phyloP scores from a whole-genome alignment of 2,329 filamentous ascomycete genomes.

The Hypoxylon sp. region DNA sequence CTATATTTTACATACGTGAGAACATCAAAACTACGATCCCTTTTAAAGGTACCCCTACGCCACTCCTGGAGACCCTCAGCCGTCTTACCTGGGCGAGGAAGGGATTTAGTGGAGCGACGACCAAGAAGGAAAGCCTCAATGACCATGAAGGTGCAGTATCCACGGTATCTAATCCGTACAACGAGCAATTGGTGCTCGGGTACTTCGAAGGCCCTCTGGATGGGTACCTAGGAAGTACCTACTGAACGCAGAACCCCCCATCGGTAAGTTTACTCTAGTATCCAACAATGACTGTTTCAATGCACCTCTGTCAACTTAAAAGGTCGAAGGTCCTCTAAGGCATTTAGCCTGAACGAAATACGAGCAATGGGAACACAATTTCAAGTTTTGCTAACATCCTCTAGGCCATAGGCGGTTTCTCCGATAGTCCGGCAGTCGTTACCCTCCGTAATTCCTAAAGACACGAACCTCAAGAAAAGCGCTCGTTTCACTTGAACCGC shows the following conservation, averaged over 20 bases:
- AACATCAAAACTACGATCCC: slow-evolving; percentile 49
- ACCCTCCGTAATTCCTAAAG: background rate
- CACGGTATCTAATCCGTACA: slow-evolving; percentile 62
- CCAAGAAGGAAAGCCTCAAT: too few relatives aligned
- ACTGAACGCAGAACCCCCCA: background rate
- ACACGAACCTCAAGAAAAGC: background rate
- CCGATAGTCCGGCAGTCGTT: background rate
- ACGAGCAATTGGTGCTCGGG: slow-evolving; percentile 72
- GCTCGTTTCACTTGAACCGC: too few relatives aligned
- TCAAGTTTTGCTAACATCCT: background rate
- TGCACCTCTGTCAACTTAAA: background rate
- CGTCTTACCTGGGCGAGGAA: slow-evolving; percentile 68
- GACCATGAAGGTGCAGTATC: too few relatives aligned
- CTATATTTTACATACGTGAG: background rate
- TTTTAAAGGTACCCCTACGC: slow-evolving; percentile 63
- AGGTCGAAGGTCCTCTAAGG: background rate
- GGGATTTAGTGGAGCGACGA: background rate
- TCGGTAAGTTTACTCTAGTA: background rate
- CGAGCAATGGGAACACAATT: background rate
- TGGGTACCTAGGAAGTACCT: too few relatives aligned
- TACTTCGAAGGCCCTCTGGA: slow-evolving; percentile 67
- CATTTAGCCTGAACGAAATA: background rate
- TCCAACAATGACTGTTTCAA: background rate
- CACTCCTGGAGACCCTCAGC: slow-evolving; percentile 64
- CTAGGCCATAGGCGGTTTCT: background rate